Conservation (phyloP, 257 asterid species). For the Gentiana dahurica region DNA sequence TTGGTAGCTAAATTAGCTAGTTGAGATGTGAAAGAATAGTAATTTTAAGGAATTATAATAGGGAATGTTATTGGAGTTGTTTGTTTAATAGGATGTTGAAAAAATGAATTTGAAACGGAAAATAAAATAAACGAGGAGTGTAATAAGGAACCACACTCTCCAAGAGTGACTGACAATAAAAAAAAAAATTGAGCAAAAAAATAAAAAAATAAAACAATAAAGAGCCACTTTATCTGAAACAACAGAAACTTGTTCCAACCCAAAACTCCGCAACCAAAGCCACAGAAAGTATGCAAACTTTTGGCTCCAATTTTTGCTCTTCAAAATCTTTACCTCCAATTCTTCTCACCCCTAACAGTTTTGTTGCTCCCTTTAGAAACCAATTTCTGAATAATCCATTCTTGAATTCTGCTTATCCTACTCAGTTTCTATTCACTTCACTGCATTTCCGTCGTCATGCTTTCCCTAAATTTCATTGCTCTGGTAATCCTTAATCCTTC, state of each 20-base stretch:
- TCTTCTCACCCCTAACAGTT: constrained; percentile 11
- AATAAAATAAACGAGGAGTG: too few species aligned
- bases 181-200: neutral
- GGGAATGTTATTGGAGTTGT: too few species aligned
- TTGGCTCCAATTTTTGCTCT: constrained; percentile 31
- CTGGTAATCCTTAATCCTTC: constrained; percentile 25
- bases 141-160: too few species aligned
- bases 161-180: neutral
- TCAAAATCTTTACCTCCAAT: constrained; percentile 21
- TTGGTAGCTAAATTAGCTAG: too few species aligned
- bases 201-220: neutral
- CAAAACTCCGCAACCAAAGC: neutral
- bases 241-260: neutral
- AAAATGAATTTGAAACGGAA: too few species aligned
- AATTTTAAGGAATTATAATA: too few species aligned
- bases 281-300: constrained; percentile 29
- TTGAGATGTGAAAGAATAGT: too few species aligned
- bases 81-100: too few species aligned
- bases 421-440: constrained; percentile 17
- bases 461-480: constrained; percentile 16
- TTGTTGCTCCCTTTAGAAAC: constrained; percentile 10
- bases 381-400: constrained; percentile 9
- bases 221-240: neutral
- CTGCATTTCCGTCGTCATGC: constrained; percentile 17
- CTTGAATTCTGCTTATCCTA: constrained; percentile 11